Base-by-base conservation (phyloP, 163 green algal genomes). In the Prototheca wickerhamii region DNA sequence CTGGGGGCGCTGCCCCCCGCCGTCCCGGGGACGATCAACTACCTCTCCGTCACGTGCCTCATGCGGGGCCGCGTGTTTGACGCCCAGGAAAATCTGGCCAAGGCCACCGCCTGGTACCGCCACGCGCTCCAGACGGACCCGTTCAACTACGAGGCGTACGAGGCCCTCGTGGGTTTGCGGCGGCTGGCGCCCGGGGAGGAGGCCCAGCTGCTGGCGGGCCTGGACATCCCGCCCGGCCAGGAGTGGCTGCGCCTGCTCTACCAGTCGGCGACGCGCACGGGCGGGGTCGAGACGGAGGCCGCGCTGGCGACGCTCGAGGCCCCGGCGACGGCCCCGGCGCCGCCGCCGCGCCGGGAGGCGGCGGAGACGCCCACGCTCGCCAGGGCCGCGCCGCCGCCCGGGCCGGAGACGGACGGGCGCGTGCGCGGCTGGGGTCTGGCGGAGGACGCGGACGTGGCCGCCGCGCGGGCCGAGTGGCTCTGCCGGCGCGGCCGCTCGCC, bases 91-190 rank as follows among this genome's bases (percentile, higher is more conserved):
- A 96, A 96, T 67, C 72, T 80, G n/a, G 49, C 67, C 0, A 54
- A 71, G 0, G 89, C 85, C 1, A 65, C 82, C 1, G 46, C 66
- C 1, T 92, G 86, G 77, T 94, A 89, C 67, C 66, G 61, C 2
- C 65, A 72, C 21, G 87, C 88, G 4, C 70, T 93, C 33, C 50
- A 58, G 55, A 46, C 62, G 12, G 91, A 98, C 72, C 83, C 91
- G 0, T 94, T 88, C 70, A 96, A 91, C 74, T 87, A 89, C 37
- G 90, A 96, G 70, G 91, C 89, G 12, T 93, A 94, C 63, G 72
- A 87, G 55, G 74, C 76, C 8, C 70, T 97, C 17, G 61, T 94
- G 4, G 74, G 82, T 35, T 83, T 81, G 32, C 82, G 94, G 71
- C 85, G 95, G 86, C 80, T 98, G 58, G 88, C 70, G 8, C 80